These are phyloP conservation scores for Claviceps digitariae DNA, from an alignment of 2,329 filamentous ascomycete genomes.

Conservation along the genomic window DNA sequence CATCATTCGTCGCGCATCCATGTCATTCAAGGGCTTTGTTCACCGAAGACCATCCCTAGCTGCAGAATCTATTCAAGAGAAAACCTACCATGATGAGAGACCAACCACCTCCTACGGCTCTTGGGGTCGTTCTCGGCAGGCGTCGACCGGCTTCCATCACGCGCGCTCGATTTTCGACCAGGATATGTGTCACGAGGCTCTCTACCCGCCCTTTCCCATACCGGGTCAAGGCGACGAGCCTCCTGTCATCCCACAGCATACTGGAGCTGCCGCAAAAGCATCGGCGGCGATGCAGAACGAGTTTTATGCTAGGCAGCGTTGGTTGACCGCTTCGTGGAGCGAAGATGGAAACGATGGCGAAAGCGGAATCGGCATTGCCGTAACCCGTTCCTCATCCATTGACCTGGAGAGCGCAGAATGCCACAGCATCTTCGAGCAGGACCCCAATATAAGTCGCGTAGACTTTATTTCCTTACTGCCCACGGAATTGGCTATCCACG, in stretches of 20 bases:
- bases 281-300: constrained; percentile 48
- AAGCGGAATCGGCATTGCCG: constrained; percentile 49
- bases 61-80: constrained; percentile 17
- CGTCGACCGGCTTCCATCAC: constrained; percentile 35
- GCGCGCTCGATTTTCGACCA: constrained; percentile 31
- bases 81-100: constrained; percentile 15
- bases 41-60: constrained; percentile 32
- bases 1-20: constrained; percentile 40
- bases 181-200: constrained; percentile 16
- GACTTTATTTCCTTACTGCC: constrained; percentile 46
- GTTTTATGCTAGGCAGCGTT: constrained; percentile 25
- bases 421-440: constrained; percentile 18
- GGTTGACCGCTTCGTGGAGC: constrained; percentile 24
- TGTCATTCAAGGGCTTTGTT: constrained; percentile 40
- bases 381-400: constrained; percentile 30
- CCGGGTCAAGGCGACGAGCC: constrained; percentile 40
- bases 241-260: constrained; percentile 45
- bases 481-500: constrained; percentile 43
- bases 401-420: constrained; percentile 23
- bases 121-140: constrained; percentile 39
- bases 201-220: constrained; percentile 23
- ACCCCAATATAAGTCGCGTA: constrained; percentile 33
- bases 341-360: constrained; percentile 44
- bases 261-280: constrained; percentile 47
- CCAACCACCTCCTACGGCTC: constrained; percentile 35